Evolutionary conservation across 2,329 filamentous ascomycete species (phyloP), one percentile per base, ranked within the genome.

Genomic region (Laburnicola sp.): DNA sequence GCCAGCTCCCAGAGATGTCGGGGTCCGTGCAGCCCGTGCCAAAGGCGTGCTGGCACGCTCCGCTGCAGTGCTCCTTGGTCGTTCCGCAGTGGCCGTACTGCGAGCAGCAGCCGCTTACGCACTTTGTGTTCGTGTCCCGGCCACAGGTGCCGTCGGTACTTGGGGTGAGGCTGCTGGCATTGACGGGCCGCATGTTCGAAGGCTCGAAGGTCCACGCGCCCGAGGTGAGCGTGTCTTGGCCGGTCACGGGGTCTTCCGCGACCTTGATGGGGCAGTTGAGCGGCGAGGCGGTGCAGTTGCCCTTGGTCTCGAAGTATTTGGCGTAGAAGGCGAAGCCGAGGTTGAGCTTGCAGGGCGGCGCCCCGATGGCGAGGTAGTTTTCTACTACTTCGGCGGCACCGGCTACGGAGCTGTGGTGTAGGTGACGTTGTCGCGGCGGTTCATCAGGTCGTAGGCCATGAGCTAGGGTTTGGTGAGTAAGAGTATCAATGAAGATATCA

Each of bases 371-470:
- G 11, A 86, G 68, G 66, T 89, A 89, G 32, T 78, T 78, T 45
- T 84, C 75, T 38, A 89, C 68, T 2, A 81, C 75, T 4, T 78
- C 73, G 5, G 79, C 69, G 0, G 85, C 85, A 7, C 75, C 79
- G 10, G 74, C 63, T 5, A 89, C 75, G n/a, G 83, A 83, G 37
- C 80, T 85, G 65, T 88, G 86, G 68, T 90, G 87, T 30, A 75
- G 78, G 86, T 88, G 7, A 75, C 65, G 37, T 71, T 83, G 71
- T 89, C 83, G 30, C 87, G 83, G 30, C 86, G 63, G 72, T 88
- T 89, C 80, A 87, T 86, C 41, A 90, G 66, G 64, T 90, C 87
- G 66, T 89, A 89, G 1, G 81, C 79, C 86, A 89, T 89, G 56
- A 89, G 75, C 65, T 68, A 22, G 22, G 21, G 28, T 27, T 2